Evolutionary conservation across 2,329 filamentous ascomycete species (phyloP).

Genomic region (Byssoonygena ceratinophila): DNA sequence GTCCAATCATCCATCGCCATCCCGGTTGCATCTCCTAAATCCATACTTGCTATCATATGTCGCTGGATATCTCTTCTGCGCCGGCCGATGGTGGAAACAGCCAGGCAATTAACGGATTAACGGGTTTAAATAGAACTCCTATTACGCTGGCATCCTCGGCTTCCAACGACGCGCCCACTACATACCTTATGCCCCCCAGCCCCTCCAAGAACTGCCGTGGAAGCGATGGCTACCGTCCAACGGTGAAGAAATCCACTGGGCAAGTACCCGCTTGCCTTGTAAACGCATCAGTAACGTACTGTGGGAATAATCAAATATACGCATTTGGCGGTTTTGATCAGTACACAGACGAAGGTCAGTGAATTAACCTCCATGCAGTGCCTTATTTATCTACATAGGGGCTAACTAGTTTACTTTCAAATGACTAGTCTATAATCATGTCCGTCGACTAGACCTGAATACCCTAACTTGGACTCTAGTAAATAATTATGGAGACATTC

Average conservation of each 20-base stretch:
- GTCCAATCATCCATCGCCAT: slow-evolving; percentile 3
- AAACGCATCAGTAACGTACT: slow-evolving; percentile 98
- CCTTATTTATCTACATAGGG: neutral
- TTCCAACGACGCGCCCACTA: slow-evolving; percentile 27
- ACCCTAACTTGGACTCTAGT: slow-evolving; percentile 90
- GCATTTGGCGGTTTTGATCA: slow-evolving; percentile 98
- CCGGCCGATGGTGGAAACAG: neutral
- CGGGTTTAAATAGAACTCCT: slow-evolving; percentile 6
- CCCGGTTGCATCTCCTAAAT: neutral
- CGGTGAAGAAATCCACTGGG: slow-evolving; percentile 66
- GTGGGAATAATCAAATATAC: slow-evolving; percentile 93
- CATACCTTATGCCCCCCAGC: slow-evolving; percentile 84
- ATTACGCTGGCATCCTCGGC: neutral
- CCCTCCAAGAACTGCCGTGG: slow-evolving; percentile 56
- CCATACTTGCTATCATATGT: neutral
- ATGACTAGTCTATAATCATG: slow-evolving; percentile 77
- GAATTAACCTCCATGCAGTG: neutral
- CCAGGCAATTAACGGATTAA: neutral
- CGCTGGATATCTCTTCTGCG: neutral
- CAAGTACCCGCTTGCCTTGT: slow-evolving; percentile 87
- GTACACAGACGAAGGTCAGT: slow-evolving; percentile 78
- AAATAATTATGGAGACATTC: slow-evolving; percentile 97
- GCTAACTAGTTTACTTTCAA: slow-evolving; percentile 5
- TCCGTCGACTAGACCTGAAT: slow-evolving; percentile 74
- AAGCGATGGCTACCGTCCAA: slow-evolving; percentile 70